Percentiles rank a stretch among this genome's conserved stretches.
Conservation (phyloP, 805 yeast species). For the Diddensiella transvaalensis region DNA sequence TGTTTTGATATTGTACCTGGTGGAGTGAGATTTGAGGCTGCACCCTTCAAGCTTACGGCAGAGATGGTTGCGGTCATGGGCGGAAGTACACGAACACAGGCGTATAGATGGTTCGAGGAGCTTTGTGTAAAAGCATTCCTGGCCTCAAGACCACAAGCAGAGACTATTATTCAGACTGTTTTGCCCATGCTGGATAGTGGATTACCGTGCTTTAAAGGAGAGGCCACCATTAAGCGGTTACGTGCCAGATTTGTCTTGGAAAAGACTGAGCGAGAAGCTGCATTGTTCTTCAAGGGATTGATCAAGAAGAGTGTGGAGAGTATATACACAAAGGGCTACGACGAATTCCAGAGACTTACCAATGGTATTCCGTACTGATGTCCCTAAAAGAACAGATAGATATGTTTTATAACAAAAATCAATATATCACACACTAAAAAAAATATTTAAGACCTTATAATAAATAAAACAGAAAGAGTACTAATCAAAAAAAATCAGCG, state of each 20-base stretch:
- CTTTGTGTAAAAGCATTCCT: slow-evolving; percentile 89
- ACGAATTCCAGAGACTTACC: slow-evolving; percentile 93
- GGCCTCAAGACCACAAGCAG: slow-evolving; percentile 84
- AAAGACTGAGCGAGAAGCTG: slow-evolving; percentile 82
- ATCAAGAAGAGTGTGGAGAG: slow-evolving; percentile 82
- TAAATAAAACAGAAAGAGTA: too few relatives aligned
- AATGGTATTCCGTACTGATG: slow-evolving; percentile 78
- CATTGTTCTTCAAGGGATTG: slow-evolving; percentile 67
- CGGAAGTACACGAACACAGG: slow-evolving; percentile 79
- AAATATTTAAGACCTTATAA: too few relatives aligned
- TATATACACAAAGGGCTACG: slow-evolving; percentile 88
- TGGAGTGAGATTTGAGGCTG: slow-evolving; percentile 96
- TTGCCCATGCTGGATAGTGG: slow-evolving; percentile 94
- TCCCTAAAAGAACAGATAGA: too few relatives aligned
- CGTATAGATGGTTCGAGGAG: slow-evolving; percentile 91
- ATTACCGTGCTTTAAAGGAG: slow-evolving; percentile 89
- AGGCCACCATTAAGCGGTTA: slow-evolving; percentile 72
- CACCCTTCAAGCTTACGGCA: slow-evolving; percentile 92
- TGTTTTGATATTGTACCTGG: slow-evolving; percentile 99
- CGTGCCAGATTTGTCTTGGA: slow-evolving; percentile 74
- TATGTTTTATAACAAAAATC: too few relatives aligned
- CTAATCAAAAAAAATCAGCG: too few relatives aligned
- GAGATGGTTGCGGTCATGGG: slow-evolving; percentile 98
- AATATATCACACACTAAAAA: too few relatives aligned
- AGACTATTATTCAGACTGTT: slow-evolving; percentile 78